Conservation (phyloP, 192 early-diverging fungal genomes). For the Podila horticola region DNA sequence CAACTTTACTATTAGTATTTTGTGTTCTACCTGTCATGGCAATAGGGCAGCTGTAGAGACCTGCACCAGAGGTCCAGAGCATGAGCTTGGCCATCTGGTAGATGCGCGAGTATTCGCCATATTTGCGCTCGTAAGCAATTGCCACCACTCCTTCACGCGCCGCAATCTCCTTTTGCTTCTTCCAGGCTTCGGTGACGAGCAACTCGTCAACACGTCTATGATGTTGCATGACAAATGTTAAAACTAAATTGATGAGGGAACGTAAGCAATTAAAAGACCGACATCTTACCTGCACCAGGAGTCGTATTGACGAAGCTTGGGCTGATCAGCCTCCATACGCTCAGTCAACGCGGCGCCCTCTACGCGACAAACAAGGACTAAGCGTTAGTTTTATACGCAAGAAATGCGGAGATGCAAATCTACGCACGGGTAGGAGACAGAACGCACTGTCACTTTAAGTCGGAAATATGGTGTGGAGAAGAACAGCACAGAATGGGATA, state of each 20-base stretch:
- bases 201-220: constrained; percentile 68
- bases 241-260: too few relatives aligned
- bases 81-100: constrained; percentile 76
- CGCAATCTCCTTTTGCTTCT: constrained; percentile 63
- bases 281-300: constrained; percentile 64
- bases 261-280: background rate
- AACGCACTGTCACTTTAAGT: constrained; percentile 7
- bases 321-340: constrained; percentile 69
- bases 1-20: background rate
- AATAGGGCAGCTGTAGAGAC: constrained; percentile 71
- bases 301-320: constrained; percentile 73
- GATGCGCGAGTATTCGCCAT: constrained; percentile 60
- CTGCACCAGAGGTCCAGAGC: constrained; percentile 63
- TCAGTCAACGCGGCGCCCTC: constrained; percentile 59
- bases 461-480: background rate
- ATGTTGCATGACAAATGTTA: background rate
- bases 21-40: constrained; percentile 72
- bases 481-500: background rate
- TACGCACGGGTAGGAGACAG: background rate
- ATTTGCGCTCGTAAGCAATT: constrained; percentile 68
- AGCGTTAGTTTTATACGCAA: background rate
- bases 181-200: constrained; percentile 69
- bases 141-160: constrained; percentile 75
- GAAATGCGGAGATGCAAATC: background rate
- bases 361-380: background rate